These are phyloP conservation scores for Xerocomus brunneocitrinus DNA, from an alignment of 768 basidiomycete species.

Conservation along the genomic window DNA sequence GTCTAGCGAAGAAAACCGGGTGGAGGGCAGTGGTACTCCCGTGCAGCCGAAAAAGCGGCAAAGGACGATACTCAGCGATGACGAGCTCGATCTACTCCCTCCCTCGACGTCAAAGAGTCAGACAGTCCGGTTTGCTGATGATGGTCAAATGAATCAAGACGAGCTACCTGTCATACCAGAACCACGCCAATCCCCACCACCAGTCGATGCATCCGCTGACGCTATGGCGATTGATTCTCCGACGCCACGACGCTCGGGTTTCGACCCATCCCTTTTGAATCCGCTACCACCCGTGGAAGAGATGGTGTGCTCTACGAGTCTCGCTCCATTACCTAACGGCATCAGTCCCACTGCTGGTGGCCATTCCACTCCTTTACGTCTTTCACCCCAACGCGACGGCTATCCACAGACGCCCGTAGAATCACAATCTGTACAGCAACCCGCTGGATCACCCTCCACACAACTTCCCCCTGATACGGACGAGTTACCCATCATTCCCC, in stretches of 20 bases:
- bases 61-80: constrained; percentile 41
- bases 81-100: constrained; percentile 42
- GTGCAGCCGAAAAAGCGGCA: constrained; percentile 51
- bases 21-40: constrained; percentile 37
- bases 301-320: constrained; percentile 16
- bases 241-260: constrained; percentile 37
- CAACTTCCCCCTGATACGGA: constrained; percentile 14
- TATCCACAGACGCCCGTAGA: constrained; percentile 9
- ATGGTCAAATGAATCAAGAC: constrained; percentile 17
- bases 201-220: constrained; percentile 4
- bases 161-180: constrained; percentile 14
- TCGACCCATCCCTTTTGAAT: constrained; percentile 51
- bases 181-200: not conserved
- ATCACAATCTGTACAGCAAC: not conserved
- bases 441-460: constrained; percentile 6
- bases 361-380: not conserved
- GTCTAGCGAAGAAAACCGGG: constrained; percentile 41
- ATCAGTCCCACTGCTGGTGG: constrained; percentile 1
- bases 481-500: constrained; percentile 18
- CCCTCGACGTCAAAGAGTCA: constrained; percentile 26
- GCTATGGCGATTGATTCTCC: constrained; percentile 39
- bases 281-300: constrained; percentile 38
- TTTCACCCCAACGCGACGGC: constrained; percentile 12
- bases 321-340: constrained; percentile 28
- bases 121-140: constrained; percentile 50